A percentile compares a stretch with the other conserved stretches of the same genome.
phyloP scores from a whole-genome alignment of 768 basidiomycete species.

The Termitomyces sp. region DNA sequence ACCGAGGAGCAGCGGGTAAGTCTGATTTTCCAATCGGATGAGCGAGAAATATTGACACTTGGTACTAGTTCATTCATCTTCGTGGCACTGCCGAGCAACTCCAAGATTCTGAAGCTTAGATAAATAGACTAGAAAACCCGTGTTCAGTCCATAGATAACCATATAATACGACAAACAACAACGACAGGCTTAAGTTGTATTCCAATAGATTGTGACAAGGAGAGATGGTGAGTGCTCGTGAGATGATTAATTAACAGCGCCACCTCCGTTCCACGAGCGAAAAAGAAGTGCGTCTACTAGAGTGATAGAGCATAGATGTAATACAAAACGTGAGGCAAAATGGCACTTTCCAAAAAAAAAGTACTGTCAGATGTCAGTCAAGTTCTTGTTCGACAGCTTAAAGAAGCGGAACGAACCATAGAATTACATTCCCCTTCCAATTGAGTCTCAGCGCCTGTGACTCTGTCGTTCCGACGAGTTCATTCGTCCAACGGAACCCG shows the following conservation, averaged over 20 bases:
- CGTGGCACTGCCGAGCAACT: conserved; percentile 8
- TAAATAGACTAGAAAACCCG: background rate
- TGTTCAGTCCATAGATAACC: conserved; percentile 2
- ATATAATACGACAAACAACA: conserved; percentile 1
- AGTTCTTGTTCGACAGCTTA: conserved; percentile 2
- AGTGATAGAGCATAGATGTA: conserved; percentile 13
- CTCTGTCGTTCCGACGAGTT: conserved; percentile 52
- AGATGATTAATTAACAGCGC: conserved; percentile 10
- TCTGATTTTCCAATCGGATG: background rate
- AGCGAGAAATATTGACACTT: background rate
- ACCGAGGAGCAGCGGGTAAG: conserved; percentile 56
- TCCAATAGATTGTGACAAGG: conserved; percentile 12
- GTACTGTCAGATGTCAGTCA: conserved; percentile 15
- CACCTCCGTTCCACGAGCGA: conserved; percentile 7
- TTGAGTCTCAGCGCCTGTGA: conserved; percentile 40
- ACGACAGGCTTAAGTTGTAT: conserved; percentile 6
- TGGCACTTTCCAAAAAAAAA: conserved; percentile 7
- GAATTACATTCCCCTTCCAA: conserved; percentile 4
- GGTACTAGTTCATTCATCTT: conserved; percentile 10
- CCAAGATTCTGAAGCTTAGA: conserved; percentile 5
- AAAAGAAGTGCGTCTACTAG: conserved; percentile 14
- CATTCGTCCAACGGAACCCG: conserved; percentile 51
- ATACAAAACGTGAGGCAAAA: conserved; percentile 15
- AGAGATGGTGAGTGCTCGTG: conserved; percentile 6
- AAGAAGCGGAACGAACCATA: conserved; percentile 21